Conservation (phyloP, 495 filamentous ascomycete species). For the Venustampulla echinocandica region DNA sequence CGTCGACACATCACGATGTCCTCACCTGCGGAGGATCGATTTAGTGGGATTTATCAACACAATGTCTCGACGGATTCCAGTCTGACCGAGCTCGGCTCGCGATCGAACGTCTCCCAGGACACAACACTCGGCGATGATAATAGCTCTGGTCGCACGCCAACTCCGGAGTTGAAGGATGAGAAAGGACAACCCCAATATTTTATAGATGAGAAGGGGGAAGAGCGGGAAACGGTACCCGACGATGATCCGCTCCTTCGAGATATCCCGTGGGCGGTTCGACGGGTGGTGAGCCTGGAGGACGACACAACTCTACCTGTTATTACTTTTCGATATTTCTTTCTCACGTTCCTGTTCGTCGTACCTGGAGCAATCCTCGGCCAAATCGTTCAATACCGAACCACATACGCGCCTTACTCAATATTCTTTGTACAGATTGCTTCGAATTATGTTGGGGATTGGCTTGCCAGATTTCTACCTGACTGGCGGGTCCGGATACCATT, state of each 20-base stretch:
- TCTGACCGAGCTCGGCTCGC: not conserved
- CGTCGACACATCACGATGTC: not conserved
- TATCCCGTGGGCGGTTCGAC: conserved; percentile 40
- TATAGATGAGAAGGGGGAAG: not conserved
- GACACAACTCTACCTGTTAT: conserved; percentile 43
- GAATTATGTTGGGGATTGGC: conserved; percentile 46
- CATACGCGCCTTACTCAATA: conserved; percentile 45
- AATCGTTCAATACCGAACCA: conserved; percentile 46
- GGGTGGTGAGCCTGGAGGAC: conserved; percentile 43
- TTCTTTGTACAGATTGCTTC: conserved; percentile 51
- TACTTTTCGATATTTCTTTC: conserved; percentile 49
- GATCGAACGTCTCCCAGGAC: conserved; percentile 5
- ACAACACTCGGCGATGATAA: not conserved
- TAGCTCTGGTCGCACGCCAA: not conserved
- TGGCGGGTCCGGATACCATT: conserved; percentile 39
- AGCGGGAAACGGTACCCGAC: conserved; percentile 26
- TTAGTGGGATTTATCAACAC: not conserved
- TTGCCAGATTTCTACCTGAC: conserved; percentile 40
- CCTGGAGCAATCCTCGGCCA: conserved; percentile 46
- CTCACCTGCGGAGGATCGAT: too few species aligned
- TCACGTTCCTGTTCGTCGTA: conserved; percentile 41
- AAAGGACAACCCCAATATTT: not conserved
- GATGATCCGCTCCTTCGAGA: conserved; percentile 40
- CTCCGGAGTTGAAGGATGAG: conserved; percentile 7
- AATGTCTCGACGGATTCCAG: not conserved